Evolutionary conservation across 73 alveolate species (phyloP).

Genomic region (Paraurostyla sp.): DNA sequence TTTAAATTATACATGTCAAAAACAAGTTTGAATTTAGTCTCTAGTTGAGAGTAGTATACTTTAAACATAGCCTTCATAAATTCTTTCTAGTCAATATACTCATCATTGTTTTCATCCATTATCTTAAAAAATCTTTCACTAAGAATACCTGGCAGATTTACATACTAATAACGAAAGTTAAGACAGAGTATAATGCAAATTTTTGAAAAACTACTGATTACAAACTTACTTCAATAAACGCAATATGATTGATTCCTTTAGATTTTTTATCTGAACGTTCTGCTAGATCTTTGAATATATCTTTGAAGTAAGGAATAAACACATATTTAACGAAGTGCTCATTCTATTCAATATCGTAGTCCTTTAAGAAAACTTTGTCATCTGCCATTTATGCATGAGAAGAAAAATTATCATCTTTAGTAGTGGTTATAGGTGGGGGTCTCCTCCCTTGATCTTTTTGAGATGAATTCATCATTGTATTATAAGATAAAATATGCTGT

Average conservation of each 20-base stretch:
- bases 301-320: constrained; percentile 80
- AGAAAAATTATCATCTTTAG: neutral
- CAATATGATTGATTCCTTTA: constrained; percentile 73
- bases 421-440: neutral
- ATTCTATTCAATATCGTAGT: constrained; percentile 47
- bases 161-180: constrained; percentile 34
- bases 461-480: neutral
- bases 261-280: constrained; percentile 71
- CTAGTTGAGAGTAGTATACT: constrained; percentile 71
- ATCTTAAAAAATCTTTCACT: constrained; percentile 78
- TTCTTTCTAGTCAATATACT: constrained; percentile 73
- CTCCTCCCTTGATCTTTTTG: neutral
- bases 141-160: constrained; percentile 74
- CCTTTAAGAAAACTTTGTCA: constrained; percentile 32
- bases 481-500: too few relatives aligned
- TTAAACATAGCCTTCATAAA: constrained; percentile 74
- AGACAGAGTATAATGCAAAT: neutral
- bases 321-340: constrained; percentile 74
- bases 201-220: too few relatives aligned
- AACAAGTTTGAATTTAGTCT: constrained; percentile 70
- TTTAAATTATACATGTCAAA: constrained; percentile 65
- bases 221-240: constrained; percentile 61
- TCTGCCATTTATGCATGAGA: neutral
- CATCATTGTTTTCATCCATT: constrained; percentile 66
- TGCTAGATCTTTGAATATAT: constrained; percentile 73